These are phyloP conservation scores for Orychophragmus violaceus DNA, from an alignment of 345 rosid species.

Conservation along the genomic window DNA sequence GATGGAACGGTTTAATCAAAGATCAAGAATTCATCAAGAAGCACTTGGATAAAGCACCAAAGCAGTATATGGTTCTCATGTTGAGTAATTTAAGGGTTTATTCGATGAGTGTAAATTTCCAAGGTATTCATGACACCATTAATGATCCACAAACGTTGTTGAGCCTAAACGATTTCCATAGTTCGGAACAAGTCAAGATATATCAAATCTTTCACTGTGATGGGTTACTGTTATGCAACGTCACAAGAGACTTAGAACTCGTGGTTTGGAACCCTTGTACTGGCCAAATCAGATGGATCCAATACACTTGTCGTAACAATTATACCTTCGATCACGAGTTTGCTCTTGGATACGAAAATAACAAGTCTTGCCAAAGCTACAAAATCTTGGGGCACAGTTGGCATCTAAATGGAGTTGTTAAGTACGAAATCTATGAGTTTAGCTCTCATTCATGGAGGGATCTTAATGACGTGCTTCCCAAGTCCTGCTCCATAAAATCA, in stretches of 20 bases:
- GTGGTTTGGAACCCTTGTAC: background rate
- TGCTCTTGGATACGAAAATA: background rate
- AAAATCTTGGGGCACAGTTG: background rate
- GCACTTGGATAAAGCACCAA: background rate
- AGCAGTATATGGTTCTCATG: background rate
- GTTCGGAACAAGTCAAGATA: background rate
- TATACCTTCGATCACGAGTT: background rate
- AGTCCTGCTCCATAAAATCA: background rate
- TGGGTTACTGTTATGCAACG: background rate
- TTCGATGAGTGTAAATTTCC: background rate
- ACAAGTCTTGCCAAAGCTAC: background rate
- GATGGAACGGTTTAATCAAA: background rate
- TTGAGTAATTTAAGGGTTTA: background rate
- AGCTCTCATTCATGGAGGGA: background rate
- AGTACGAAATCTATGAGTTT: background rate
- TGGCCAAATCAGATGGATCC: background rate
- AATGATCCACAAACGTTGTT: background rate
- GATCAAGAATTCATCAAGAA: background rate
- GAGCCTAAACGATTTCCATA: background rate
- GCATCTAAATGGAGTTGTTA: background rate
- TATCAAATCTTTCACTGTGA: background rate
- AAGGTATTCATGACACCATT: background rate
- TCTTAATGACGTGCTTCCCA: background rate
- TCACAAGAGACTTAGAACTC: background rate
- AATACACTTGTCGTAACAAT: background rate